Conservation (phyloP, 352 stramenopile species). For the Pythium aristosporum region DNA sequence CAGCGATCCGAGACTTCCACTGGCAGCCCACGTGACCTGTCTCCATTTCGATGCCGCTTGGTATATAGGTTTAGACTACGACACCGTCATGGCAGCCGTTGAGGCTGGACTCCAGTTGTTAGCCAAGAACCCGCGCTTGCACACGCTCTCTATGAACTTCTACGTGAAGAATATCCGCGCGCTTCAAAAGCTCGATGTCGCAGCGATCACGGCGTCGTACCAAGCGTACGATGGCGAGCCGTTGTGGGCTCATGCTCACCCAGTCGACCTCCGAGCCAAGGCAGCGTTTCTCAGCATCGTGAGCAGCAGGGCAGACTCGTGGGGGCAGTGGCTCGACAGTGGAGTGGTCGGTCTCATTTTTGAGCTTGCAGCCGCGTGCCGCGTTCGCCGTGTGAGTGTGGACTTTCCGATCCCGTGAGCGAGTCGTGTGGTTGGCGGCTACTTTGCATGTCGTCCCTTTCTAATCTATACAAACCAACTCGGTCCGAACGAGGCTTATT, state of each 20-base stretch:
- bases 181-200: not conserved
- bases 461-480: no score
- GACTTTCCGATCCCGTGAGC: no score
- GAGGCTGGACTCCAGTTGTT: not conserved
- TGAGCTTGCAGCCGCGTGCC: not conserved
- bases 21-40: not conserved
- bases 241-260: not conserved
- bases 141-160: not conserved
- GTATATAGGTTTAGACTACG: not conserved
- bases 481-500: no score
- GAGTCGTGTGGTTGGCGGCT: no score
- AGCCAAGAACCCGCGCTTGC: not conserved
- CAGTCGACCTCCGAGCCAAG: not conserved
- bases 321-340: not conserved
- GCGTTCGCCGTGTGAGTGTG: not conserved
- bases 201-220: not conserved
- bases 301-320: not conserved
- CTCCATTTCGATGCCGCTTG: not conserved
- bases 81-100: not conserved
- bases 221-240: not conserved
- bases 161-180: not conserved
- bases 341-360: not conserved
- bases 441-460: no score
- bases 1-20: not conserved
- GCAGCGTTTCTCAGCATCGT: not conserved